Evolutionary conservation across 305 asterid genomes (phyloP).

Genomic region (Fraxinus sp.): DNA sequence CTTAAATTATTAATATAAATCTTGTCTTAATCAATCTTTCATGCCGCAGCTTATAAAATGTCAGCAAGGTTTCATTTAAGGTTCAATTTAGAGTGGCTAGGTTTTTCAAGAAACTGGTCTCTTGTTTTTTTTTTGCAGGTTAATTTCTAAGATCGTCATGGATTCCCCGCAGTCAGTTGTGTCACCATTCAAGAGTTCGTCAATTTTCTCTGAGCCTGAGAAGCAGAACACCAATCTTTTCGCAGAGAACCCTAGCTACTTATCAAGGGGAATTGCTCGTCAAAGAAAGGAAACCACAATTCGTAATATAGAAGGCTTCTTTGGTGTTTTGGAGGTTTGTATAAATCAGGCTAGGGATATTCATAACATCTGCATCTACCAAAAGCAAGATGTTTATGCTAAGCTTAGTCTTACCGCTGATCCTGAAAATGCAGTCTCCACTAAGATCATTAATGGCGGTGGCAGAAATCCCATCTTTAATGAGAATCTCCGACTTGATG

Average conservation of each 20-base stretch:
- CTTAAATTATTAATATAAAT: not conserved
- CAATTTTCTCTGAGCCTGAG: slow-evolving; percentile 37
- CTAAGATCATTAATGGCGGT: slow-evolving; percentile 46
- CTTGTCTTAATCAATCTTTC: not conserved
- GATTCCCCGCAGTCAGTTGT: slow-evolving; percentile 49
- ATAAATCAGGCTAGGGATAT: slow-evolving; percentile 53
- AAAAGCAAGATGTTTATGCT: slow-evolving; percentile 61
- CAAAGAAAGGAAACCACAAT: slow-evolving; percentile 24
- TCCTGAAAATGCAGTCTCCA: slow-evolving; percentile 45
- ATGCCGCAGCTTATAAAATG: not conserved
- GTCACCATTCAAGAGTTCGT: slow-evolving; percentile 40
- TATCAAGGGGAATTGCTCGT: slow-evolving; percentile 26
- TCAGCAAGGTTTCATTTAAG: not conserved
- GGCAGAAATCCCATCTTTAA: slow-evolving; percentile 52
- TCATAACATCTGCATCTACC: slow-evolving; percentile 58
- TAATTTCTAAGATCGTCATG: slow-evolving; percentile 22
- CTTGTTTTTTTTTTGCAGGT: not conserved
- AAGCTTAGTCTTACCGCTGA: slow-evolving; percentile 44
- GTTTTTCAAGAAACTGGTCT: not conserved
- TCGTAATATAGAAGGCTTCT: slow-evolving; percentile 22
- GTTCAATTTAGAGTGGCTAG: not conserved
- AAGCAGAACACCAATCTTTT: slow-evolving; percentile 36
- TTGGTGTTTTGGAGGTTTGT: slow-evolving; percentile 45
- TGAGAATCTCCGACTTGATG: slow-evolving; percentile 36
- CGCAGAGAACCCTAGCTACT: slow-evolving; percentile 23